Base-by-base conservation (phyloP, 164 flowering plant species). In the Macadamia tetraphylla region DNA sequence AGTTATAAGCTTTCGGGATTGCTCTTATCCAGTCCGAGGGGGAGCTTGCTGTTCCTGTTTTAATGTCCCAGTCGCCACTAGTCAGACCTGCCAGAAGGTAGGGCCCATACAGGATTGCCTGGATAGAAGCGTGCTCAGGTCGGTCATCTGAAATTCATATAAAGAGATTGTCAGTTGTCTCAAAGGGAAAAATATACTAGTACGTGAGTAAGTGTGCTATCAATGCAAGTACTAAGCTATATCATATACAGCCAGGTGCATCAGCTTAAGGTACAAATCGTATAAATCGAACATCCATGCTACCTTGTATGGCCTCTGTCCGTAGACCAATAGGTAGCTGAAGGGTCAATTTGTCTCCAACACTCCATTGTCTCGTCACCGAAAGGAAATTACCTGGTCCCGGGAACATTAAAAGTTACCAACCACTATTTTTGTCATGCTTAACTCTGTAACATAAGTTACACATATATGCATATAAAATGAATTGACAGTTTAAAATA, bases 21-120 rank as follows among this genome's bases (percentile, higher is more conserved):
- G 94, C 86, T 60, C 78, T 78, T n/a, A 91, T 79, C 87, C 86
- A 87, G 46, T 88, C 87, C 0, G 81, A 80, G 29, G 73, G 73
- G 57, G 90, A 80, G 35, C 55, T 59, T 0, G 65, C 65, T 48
- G 79, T 18, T 0, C 74, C 79, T 9, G 82, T 68, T 71, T 82
- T 75, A 29, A 91, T 73, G 75, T 86, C 85, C 89, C 85, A 84
- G 70, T 91, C 96, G 18, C 86, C 89, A 32, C 30, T 74, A n/a
- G 80, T 82, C 32, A 84, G 76, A 58, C 91, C 99, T 11, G 87
- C 91, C 18, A 94, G 90, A 68, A 91, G 80, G 74, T 90, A 90
- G 7, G 97, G 97, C 12, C 99, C 99, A 48, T 80, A 92, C 14
- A 90, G 85, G 67, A 94, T 83, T 57, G 99, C 96, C 43, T 87